Percentiles rank a stretch among this genome's conserved stretches.
Evolutionary conservation across 2,329 filamentous ascomycete species (phyloP).

Genomic region (Ophiostoma ips): DNA sequence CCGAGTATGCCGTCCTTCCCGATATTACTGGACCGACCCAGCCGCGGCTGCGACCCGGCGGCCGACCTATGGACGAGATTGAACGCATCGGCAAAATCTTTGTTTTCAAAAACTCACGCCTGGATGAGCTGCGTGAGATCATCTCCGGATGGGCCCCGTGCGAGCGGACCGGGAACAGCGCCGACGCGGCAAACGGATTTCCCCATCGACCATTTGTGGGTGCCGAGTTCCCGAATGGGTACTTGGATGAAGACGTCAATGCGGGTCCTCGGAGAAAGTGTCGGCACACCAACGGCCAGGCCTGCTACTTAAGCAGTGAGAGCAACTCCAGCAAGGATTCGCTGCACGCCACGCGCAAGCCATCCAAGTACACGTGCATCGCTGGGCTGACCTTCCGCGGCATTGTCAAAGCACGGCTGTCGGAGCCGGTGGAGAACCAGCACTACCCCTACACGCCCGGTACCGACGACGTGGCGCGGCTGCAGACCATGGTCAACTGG

Average conservation of each 20-base stretch:
- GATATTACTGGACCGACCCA: conserved; percentile 25
- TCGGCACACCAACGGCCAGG: neutral
- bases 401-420: conserved; percentile 22
- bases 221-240: neutral
- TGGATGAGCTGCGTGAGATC: conserved; percentile 18
- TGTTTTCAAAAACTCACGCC: conserved; percentile 22
- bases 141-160: conserved; percentile 14
- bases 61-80: conserved; percentile 18
- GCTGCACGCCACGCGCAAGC: conserved; percentile 5
- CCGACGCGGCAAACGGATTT: neutral
- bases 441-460: neutral
- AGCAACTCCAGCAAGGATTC: neutral
- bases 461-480: conserved; percentile 13
- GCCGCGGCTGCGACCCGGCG: conserved; percentile 18
- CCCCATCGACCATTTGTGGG: no score
- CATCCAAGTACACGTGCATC: conserved; percentile 27
- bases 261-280: neutral
- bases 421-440: conserved; percentile 6
- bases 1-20: conserved; percentile 24
- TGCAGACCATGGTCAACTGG: conserved; percentile 31
- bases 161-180: neutral
- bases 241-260: neutral
- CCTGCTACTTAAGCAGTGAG: neutral
- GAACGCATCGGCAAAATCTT: conserved; percentile 29
- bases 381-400: conserved; percentile 28